Conservation (phyloP, 352 stramenopile species). For the Thalassiosira mediterranea region DNA sequence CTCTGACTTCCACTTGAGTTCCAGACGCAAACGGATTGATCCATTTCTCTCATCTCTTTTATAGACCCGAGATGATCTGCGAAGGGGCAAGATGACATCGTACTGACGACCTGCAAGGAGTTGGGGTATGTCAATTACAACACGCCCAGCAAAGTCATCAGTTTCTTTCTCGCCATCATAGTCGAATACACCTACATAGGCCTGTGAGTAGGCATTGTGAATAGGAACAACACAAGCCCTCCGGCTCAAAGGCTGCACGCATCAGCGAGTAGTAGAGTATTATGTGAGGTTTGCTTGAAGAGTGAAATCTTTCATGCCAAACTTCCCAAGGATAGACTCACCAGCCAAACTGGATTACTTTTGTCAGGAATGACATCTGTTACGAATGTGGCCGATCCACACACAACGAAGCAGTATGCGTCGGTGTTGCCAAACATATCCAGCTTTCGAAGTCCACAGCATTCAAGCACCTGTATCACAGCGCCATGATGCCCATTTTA, state of each 20-base stretch:
- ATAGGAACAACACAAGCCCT: slow-evolving; percentile 77
- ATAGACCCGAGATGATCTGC: slow-evolving; percentile 44
- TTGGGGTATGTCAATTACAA: slow-evolving; percentile 64
- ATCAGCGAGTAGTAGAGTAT: no score
- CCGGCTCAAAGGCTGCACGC: no score
- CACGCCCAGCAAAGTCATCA: slow-evolving; percentile 72
- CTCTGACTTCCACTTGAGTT: slow-evolving; percentile 51
- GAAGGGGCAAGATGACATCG: slow-evolving; percentile 74
- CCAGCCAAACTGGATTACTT: slow-evolving; percentile 63
- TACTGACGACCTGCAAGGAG: slow-evolving; percentile 73
- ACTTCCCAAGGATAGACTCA: no score
- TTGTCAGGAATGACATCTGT: slow-evolving; percentile 61
- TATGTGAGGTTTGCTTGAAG: no score
- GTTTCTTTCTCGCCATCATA: slow-evolving; percentile 55
- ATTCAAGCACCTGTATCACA: slow-evolving; percentile 59
- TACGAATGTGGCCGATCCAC: slow-evolving; percentile 40
- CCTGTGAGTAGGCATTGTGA: slow-evolving; percentile 72
- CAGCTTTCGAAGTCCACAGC: slow-evolving; percentile 49
- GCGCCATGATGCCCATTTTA: no score
- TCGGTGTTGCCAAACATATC: slow-evolving; percentile 33
- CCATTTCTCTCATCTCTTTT: slow-evolving; percentile 38
- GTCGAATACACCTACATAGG: slow-evolving; percentile 81
- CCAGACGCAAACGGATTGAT: slow-evolving; percentile 46
- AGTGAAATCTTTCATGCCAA: no score
- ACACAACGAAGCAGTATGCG: slow-evolving; percentile 46